Conservation (phyloP, 805 yeast species). For the Ogataea dorogensis region DNA sequence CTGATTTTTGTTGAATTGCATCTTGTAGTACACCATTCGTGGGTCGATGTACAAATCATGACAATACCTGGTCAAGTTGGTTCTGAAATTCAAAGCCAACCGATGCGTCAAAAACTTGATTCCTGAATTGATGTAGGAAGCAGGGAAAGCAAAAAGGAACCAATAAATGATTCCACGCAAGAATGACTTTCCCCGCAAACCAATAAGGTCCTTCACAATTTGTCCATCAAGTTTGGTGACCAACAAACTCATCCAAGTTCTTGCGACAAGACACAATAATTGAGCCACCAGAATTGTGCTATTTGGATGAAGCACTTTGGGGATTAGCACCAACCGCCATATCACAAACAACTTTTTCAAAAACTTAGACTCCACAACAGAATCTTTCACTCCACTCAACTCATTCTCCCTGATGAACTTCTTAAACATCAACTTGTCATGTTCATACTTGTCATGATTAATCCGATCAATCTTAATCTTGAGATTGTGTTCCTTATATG, state of each 20-base stretch:
- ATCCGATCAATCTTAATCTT: constrained; percentile 48
- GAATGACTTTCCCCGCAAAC: constrained; percentile 74
- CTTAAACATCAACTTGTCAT: constrained; percentile 53
- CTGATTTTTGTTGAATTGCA: constrained; percentile 54
- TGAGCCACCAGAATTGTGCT: constrained; percentile 66
- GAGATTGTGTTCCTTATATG: constrained; percentile 40
- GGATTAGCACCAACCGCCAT: constrained; percentile 75
- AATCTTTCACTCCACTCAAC: constrained; percentile 1
- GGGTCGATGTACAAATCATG: constrained; percentile 87
- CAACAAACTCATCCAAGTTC: constrained; percentile 84
- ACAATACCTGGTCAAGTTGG: constrained; percentile 76
- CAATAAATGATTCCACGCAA: constrained; percentile 77
- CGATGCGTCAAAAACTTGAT: constrained; percentile 77
- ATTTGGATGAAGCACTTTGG: constrained; percentile 65
- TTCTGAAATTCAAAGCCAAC: constrained; percentile 79
- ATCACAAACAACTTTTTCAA: constrained; percentile 70
- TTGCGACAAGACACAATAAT: constrained; percentile 66
- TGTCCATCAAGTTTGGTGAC: constrained; percentile 92
- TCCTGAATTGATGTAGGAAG: constrained; percentile 87
- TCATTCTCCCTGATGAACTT: constrained; percentile 38
- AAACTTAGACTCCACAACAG: constrained; percentile 51
- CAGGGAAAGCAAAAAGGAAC: constrained; percentile 90
- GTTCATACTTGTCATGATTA: constrained; percentile 50
- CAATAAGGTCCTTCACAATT: constrained; percentile 83
- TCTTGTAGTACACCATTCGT: constrained; percentile 78